Evolutionary conservation across 2,329 filamentous ascomycete species (phyloP), one percentile per base, ranked within the genome.

Genomic region (Trichoderma arundinaceum): DNA sequence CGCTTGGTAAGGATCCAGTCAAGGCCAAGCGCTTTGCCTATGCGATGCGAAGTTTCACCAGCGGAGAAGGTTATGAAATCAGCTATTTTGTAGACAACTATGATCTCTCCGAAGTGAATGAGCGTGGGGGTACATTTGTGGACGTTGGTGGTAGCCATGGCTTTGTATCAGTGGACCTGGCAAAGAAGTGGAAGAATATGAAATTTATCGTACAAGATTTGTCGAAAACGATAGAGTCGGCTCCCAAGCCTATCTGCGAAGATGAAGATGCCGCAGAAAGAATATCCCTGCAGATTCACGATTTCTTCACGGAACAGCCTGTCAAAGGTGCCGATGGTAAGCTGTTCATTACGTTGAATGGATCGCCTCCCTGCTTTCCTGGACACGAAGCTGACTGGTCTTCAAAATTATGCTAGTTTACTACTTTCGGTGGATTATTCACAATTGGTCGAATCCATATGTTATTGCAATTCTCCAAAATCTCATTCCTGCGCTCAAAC

Each of bases 71-170:
- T 0, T 86, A 86, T 69, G 83, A 86, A 68, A 70, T 86, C 4
- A 74, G 75, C 28, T 80, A 86, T 68, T 77, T 88, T 9, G 77
- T 86, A 2, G 75, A 84, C 43, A 82, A 81, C 49, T 88, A 84
- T 69, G 82, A 87, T 69, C 83, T 88, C 70, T 74, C 78, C 1
- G 78, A 77, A 1, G 73, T 87, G 1, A 77, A 85, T 58, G 74
- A 74, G 0, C 71, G 66, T 1, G 74, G 74, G 5, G 85, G 81
- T 3, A 84, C 79, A 0, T 75, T 89, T 44, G 84, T 89, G 4
- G 86, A 89, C 63, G 70, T 87, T 13, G 86, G 87, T 9, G 86
- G 87, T 2, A 84, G 82, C 17, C 83, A 84, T 60, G 87, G 87
- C 0, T 84, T 86, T 53, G 82, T 84, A n/a, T 82, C 79, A 53